A percentile compares a stretch with the other conserved stretches of the same genome.
Conservation (phyloP, 2,329 filamentous ascomycete species). For the Fusarium transvaalense region DNA sequence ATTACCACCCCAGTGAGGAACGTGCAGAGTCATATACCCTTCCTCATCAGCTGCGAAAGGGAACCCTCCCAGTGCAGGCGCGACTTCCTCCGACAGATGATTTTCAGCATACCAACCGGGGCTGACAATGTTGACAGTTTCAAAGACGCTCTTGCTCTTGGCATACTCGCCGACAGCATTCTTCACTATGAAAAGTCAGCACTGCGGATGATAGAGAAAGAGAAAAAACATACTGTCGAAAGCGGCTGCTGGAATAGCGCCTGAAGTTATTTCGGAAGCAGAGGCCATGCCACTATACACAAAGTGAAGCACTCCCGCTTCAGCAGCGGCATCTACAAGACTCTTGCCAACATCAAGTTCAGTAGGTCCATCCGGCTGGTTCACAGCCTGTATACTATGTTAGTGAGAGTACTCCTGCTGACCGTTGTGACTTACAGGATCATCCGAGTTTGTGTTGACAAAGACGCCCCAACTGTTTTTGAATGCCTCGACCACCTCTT, state of each 20-base stretch:
- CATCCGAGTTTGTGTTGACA: slow-evolving; percentile 52
- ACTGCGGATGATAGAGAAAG: fast-evolving
- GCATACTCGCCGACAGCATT: slow-evolving; percentile 55
- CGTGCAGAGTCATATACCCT: slow-evolving; percentile 52
- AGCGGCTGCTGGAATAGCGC: slow-evolving; percentile 48
- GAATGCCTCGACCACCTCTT: slow-evolving; percentile 47
- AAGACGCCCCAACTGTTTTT: slow-evolving; percentile 52
- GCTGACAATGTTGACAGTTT: slow-evolving; percentile 53
- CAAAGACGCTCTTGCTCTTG: slow-evolving; percentile 49
- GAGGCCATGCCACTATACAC: slow-evolving; percentile 55
- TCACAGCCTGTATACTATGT: slow-evolving; percentile 39
- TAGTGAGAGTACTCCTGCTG: background rate
- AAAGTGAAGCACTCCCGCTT: slow-evolving; percentile 53
- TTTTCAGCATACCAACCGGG: slow-evolving; percentile 60
- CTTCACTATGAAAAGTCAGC: slow-evolving; percentile 51
- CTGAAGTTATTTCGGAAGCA: slow-evolving; percentile 51
- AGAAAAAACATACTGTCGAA: slow-evolving; percentile 52
- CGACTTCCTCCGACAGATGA: slow-evolving; percentile 53
- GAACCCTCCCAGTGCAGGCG: slow-evolving; percentile 57
- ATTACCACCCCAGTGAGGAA: slow-evolving; percentile 56
- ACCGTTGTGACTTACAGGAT: slow-evolving; percentile 41
- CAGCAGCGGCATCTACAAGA: slow-evolving; percentile 52
- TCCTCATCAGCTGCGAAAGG: slow-evolving; percentile 53
- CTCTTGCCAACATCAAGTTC: slow-evolving; percentile 54
- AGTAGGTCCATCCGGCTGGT: slow-evolving; percentile 45